A percentile compares a stretch with the other conserved stretches of the same genome.
phyloP scores from a whole-genome alignment of 2,329 filamentous ascomycete genomes.

The Gnomoniopsis sp. region DNA sequence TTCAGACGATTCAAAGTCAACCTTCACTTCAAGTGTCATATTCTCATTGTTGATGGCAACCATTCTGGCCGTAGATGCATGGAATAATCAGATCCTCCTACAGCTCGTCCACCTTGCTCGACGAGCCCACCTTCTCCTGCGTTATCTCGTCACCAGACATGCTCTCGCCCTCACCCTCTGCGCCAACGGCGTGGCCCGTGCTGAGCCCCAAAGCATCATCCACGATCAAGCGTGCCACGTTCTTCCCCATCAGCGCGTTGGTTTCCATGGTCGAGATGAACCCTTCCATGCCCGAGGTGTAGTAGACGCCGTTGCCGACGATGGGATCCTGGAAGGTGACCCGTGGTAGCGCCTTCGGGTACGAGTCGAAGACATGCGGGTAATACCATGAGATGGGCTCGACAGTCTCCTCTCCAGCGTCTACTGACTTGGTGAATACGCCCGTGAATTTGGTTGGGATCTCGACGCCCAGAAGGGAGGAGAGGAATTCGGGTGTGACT shows the following conservation, averaged over 20 bases:
- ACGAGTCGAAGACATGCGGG: conserved; percentile 76
- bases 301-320: conserved; percentile 65
- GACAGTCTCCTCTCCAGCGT: conserved; percentile 29
- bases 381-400: conserved; percentile 70
- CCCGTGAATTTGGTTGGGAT: conserved; percentile 35
- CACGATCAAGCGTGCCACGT: conserved; percentile 69
- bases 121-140: not conserved
- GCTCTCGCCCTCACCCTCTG: conserved; percentile 20
- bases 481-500: conserved; percentile 51
- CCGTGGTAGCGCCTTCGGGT: conserved; percentile 80
- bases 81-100: not conserved
- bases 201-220: conserved; percentile 49
- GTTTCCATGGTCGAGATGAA: conserved; percentile 99
- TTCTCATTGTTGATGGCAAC: too few relatives aligned
- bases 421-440: conserved; percentile 16
- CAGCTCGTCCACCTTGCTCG: not conserved
- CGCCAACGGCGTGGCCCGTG: conserved; percentile 10
- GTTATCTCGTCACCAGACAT: not conserved
- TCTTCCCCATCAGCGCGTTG: conserved; percentile 85
- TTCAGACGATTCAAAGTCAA: too few relatives aligned
- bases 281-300: conserved; percentile 76
- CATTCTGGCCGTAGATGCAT: not conserved
- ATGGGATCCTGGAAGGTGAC: conserved; percentile 82
- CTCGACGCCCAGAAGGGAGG: conserved; percentile 45
- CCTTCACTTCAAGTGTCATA: too few relatives aligned